Conservation (phyloP, 2,329 filamentous ascomycete species). For the Trichophyton verrucosum region DNA sequence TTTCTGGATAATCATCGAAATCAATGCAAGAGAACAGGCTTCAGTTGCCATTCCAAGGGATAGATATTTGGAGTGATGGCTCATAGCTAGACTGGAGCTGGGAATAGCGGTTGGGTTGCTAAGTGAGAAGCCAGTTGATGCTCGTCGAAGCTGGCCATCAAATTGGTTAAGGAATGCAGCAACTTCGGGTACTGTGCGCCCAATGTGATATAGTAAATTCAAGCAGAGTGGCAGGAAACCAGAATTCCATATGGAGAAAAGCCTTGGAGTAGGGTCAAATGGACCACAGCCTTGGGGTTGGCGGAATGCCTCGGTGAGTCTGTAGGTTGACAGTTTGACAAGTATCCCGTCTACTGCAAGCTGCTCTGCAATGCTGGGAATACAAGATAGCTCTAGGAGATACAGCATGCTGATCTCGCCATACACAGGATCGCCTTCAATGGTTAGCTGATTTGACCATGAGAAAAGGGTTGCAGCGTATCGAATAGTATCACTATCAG, state of each 20-base stretch:
- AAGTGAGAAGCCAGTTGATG: constrained; percentile 56
- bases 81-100: constrained; percentile 10
- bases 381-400: constrained; percentile 70
- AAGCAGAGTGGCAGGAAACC: constrained; percentile 79
- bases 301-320: constrained; percentile 64
- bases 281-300: constrained; percentile 57
- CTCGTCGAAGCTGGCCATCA: constrained; percentile 60
- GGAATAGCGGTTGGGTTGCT: constrained; percentile 33
- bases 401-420: constrained; percentile 85
- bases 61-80: constrained; percentile 35
- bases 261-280: constrained; percentile 61
- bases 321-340: constrained; percentile 64
- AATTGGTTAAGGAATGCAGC: constrained; percentile 83
- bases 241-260: constrained; percentile 82
- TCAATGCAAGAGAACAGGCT: constrained; percentile 63
- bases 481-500: constrained; percentile 57
- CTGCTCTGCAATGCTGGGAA: constrained; percentile 73
- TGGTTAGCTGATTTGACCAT: constrained; percentile 74
- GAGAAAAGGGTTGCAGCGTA: constrained; percentile 81
- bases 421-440: constrained; percentile 74
- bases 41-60: constrained; percentile 64
- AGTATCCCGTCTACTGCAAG: constrained; percentile 79
- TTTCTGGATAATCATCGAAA: constrained; percentile 58
- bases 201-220: constrained; percentile 73
- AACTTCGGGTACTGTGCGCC: constrained; percentile 69